phyloP scores from a whole-genome alignment of 2,329 filamentous ascomycete genomes.

The Sporothrix curviconia region DNA sequence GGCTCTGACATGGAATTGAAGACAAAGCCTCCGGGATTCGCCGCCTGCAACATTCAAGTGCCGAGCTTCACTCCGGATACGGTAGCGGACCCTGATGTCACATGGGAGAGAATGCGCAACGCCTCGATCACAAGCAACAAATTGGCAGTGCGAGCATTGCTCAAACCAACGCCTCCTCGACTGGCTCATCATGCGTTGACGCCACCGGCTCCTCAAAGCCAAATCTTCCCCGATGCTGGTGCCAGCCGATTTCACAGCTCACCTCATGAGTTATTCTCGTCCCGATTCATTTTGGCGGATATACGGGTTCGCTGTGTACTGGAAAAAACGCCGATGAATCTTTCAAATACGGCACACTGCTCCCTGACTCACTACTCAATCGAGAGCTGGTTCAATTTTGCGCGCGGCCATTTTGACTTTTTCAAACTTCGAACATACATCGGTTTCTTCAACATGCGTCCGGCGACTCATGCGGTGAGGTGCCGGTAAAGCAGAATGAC shows the following conservation, averaged over 20 bases:
- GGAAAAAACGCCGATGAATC: constrained; percentile 36
- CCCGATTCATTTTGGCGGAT: background rate
- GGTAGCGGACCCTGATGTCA: constrained; percentile 32
- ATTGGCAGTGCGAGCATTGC: no score
- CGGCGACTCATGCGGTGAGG: constrained; percentile 29
- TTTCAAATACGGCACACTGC: constrained; percentile 27
- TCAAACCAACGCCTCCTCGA: no score
- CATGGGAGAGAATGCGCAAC: constrained; percentile 16
- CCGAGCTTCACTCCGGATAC: constrained; percentile 28
- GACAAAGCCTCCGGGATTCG: constrained; percentile 15
- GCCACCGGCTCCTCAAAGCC: background rate
- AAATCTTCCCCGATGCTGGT: background rate
- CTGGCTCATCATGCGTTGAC: no score
- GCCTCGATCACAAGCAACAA: no score
- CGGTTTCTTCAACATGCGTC: constrained; percentile 48
- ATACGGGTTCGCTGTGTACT: constrained; percentile 37
- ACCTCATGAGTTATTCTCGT: background rate
- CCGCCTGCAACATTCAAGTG: constrained; percentile 28
- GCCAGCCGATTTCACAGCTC: background rate
- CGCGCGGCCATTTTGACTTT: constrained; percentile 21
- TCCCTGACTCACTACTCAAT: constrained; percentile 27
- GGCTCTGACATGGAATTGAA: constrained; percentile 34
- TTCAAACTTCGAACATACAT: constrained; percentile 36
- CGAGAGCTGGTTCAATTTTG: constrained; percentile 29
- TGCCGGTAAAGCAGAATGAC: constrained; percentile 16